Base-by-base conservation (phyloP, 2,329 filamentous ascomycete species). In the Ceratocystis destructans region DNA sequence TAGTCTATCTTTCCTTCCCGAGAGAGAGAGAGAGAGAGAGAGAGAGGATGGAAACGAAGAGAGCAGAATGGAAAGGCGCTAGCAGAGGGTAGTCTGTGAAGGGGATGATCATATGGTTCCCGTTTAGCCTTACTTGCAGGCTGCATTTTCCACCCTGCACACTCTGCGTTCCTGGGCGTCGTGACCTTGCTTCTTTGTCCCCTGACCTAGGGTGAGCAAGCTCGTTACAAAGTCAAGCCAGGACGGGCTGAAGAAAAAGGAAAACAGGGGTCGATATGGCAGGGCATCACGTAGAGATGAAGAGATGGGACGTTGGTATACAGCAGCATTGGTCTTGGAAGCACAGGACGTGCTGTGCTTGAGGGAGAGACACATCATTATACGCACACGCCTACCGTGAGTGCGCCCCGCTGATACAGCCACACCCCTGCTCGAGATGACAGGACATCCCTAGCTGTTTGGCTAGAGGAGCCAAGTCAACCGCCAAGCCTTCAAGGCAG, bases 371-470 rank as follows among this genome's bases (percentile, higher is more conserved):
- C 31, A 20, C 22, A 17, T 5, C 4, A 7, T 37, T 31, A 37
- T 59, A 59, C 7, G 22, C 5, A 37, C 28, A 59, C 55, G 6
- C 25, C 28, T n/a, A 25, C 5, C 7, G 6, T 8, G 20, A 15
- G 33, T 28, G 4, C 28, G 7, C 28, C 5, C 3, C 25, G 20
- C 37, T 31, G 17, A 20, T 50, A 31, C 10, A 65, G 6, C 22
- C 46, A 59, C 64, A 59, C 64, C 64, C 64, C 5, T 12, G 5
- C 33, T 55, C 44, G 64, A 65, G 64, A 65, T 65, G 48, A 65
- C 64, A 65, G 64, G 64, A 61, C 64, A 41, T 33, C 5, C 64
- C 64, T 59, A 59, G 55, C 28, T 61, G 64, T 65, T 65, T 61
- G 53, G 53, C 55, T 59, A 59, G 31, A 59, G 55, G 55, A 59